These are phyloP conservation scores for Stemphylium lycopersici DNA, from an alignment of 2,329 filamentous ascomycete species.

Conservation along the genomic window DNA sequence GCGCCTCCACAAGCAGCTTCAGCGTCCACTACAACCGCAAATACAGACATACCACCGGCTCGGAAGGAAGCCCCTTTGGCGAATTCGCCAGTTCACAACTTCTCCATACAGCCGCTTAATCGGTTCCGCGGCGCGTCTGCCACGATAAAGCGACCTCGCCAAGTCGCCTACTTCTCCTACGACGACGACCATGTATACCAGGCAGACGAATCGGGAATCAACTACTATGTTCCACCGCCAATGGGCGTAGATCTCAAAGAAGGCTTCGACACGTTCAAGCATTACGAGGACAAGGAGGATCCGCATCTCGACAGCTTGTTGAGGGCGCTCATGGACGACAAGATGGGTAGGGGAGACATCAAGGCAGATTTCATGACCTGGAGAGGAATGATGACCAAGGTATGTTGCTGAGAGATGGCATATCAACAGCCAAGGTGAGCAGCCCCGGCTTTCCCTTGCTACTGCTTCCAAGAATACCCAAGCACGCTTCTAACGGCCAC, in stretches of 20 bases:
- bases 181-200: constrained; percentile 80
- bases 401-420: constrained; percentile 45
- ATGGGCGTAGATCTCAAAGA: constrained; percentile 75
- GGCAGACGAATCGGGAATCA: constrained; percentile 77
- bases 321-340: constrained; percentile 71
- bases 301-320: constrained; percentile 87
- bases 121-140: constrained; percentile 44
- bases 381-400: constrained; percentile 99
- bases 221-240: constrained; percentile 83
- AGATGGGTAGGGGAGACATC: constrained; percentile 66
- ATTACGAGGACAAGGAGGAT: constrained; percentile 81
- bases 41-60: not conserved
- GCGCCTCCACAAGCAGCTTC: constrained; percentile 35
- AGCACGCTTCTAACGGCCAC: constrained; percentile 4
- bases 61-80: not conserved
- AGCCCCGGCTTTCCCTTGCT: constrained; percentile 18
- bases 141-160: constrained; percentile 60
- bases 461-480: not conserved
- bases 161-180: constrained; percentile 93
- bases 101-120: constrained; percentile 40
- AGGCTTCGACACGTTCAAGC: constrained; percentile 82
- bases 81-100: constrained; percentile 18
- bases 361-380: constrained; percentile 86
- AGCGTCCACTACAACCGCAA: not conserved
- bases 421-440: constrained; percentile 21